Evolutionary conservation across 306 rosid species (phyloP).

Genomic region (Cucurbita argyrosperma): DNA sequence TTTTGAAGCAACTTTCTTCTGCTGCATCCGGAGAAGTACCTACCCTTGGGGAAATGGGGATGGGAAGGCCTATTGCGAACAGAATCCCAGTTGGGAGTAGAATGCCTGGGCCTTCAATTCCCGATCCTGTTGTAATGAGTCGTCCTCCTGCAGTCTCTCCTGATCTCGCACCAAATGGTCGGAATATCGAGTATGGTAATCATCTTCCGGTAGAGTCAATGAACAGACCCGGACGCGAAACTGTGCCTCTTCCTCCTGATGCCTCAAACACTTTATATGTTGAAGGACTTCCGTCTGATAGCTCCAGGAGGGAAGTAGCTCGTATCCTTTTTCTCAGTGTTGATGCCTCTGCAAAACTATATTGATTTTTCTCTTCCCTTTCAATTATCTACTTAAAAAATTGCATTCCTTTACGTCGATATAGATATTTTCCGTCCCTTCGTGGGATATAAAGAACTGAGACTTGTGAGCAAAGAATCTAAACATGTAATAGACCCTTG

Average conservation of each 20-base stretch:
- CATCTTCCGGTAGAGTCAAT: constrained; percentile 43
- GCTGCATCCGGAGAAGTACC: constrained; percentile 52
- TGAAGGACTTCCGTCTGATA: constrained; percentile 86
- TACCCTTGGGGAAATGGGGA: constrained; percentile 38
- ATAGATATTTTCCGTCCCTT: constrained; percentile 88
- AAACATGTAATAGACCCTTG: constrained; percentile 39
- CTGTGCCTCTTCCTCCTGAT: constrained; percentile 67
- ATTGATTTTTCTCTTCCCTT: neutral
- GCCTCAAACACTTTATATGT: constrained; percentile 81
- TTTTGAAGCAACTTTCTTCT: constrained; percentile 53
- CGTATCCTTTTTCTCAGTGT: constrained; percentile 50
- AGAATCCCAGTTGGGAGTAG: constrained; percentile 38
- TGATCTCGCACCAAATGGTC: constrained; percentile 48
- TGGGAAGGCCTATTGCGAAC: constrained; percentile 35
- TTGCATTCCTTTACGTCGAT: constrained; percentile 18
- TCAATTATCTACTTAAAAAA: neutral
- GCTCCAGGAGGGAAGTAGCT: constrained; percentile 75
- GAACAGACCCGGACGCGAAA: constrained; percentile 57
- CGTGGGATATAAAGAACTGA: constrained; percentile 87
- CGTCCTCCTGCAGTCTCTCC: constrained; percentile 39
- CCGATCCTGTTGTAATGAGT: constrained; percentile 42
- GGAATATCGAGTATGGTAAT: constrained; percentile 35
- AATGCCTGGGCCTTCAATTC: constrained; percentile 31
- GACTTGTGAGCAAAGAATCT: constrained; percentile 81
- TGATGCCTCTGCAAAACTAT: constrained; percentile 3